Base-by-base conservation (phyloP, 768 basidiomycete genomes). In the Hygrophorus pudorinus region DNA sequence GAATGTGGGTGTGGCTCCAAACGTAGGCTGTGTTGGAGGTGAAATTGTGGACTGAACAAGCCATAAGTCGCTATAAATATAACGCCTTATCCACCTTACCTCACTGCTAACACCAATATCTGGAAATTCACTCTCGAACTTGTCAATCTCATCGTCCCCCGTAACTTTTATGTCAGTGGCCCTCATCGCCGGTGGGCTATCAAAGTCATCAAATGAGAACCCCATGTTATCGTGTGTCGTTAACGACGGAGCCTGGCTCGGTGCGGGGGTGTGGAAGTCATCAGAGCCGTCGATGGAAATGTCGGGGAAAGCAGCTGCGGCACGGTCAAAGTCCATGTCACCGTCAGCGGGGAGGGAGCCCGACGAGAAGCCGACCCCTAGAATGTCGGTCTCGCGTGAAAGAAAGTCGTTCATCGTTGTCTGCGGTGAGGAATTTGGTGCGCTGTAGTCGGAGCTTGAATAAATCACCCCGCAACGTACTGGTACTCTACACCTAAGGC, bases 121-220 rank as follows among this genome's bases (percentile, higher is more conserved):
- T 0, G 89, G 89, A 59, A 91, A 93, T 46, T 87, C 78, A 59
- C 65, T 81, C 63, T 90, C 81, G 51, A 93, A 93, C 60, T 82
- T 78, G 46, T 87, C 83, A 47, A 93, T 74, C 51, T 87, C 85
- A 50, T 89, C 85, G 55, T 87, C 79, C 0, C 86, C 87, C 0
- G 88, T 92, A 32, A 89, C 81, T 56, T 76, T 87, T 43, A 92
- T 81, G 8, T 72, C 67, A n/a, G 71, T 67, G 32, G 64, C 56
- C 42, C 63, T 56, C 17, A 18, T 17, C 24, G 58, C 53, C 0
- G 70, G 68, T 7, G 69, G 66, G 37, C 60, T 66, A 12, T 73
- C 78, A 56, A 89, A 85, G 56, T 73, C 70, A 54, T 79, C 78
- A 47, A 85, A 78, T 5, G 76, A 76, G 63, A 86, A 86, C 10